These are phyloP conservation scores for Aspergillus fischeri DNA, from an alignment of 2,329 filamentous ascomycete genomes.

Conservation along the genomic window DNA sequence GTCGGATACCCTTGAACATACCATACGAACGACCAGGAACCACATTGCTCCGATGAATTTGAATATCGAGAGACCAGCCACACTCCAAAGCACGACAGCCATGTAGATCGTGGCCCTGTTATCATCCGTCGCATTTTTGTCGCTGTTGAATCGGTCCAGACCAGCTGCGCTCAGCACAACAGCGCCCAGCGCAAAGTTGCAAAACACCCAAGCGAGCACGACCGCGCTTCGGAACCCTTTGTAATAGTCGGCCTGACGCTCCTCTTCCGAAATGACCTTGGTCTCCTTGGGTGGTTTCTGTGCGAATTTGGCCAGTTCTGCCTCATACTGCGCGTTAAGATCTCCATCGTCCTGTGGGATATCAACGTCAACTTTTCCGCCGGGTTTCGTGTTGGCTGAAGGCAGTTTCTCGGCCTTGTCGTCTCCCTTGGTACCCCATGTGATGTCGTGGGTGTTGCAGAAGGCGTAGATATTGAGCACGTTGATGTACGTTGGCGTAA, in stretches of 20 bases:
- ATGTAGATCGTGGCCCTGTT: constrained; percentile 75
- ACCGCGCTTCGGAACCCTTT: constrained; percentile 89
- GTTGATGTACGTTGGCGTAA: constrained; percentile 96
- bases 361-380: constrained; percentile 87
- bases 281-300: constrained; percentile 70
- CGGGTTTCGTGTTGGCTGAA: constrained; percentile 83
- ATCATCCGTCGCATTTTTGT: constrained; percentile 42
- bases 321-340: constrained; percentile 90
- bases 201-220: constrained; percentile 94
- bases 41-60: constrained; percentile 84
- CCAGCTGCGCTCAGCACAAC: constrained; percentile 84
- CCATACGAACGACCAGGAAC: constrained; percentile 88
- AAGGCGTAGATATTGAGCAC: constrained; percentile 99
- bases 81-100: constrained; percentile 81
- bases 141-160: constrained; percentile 61
- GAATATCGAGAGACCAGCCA: constrained; percentile 77
- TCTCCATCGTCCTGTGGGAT: constrained; percentile 88
- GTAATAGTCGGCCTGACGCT: constrained; percentile 98
- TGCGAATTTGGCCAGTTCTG: constrained; percentile 70
- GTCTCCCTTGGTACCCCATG: constrained; percentile 97
- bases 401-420: constrained; percentile 91
- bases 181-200: constrained; percentile 83
- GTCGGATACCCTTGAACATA: constrained; percentile 46
- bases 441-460: constrained; percentile 96
- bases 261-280: constrained; percentile 47